Evolutionary conservation across 192 early-diverging fungal genomes (phyloP), one percentile per base, ranked within the genome.

Genomic region (Coemansia pectinata): DNA sequence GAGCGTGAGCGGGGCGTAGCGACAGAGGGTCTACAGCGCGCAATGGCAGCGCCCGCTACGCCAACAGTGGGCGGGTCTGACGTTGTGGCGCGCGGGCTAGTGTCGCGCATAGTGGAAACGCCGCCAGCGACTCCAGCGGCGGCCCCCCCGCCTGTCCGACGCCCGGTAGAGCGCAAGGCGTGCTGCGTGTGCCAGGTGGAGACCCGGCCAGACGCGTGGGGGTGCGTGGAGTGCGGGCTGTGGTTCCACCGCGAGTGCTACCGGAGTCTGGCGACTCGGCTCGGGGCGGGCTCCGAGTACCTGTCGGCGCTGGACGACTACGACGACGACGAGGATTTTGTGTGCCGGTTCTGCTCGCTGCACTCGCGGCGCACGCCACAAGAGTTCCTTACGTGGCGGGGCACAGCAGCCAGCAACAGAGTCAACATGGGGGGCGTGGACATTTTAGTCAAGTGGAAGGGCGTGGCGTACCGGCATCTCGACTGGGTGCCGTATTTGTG

Each of bases 401-500:
- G 36, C 57, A 17, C 31, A 57, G 53, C 31, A 9, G 23, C 50
- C 21, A 31, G 48, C 14, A 1, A 8, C 11, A n/a, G 33, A 14
- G 57, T n/a, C 17, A 14, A 31, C 9, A 15, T 48, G 9, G 33
- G 44, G 14, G 55, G 6, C 2, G 69, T 71, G 14, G 73, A 81
- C 23, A 62, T 76, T 17, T 4, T 64, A 4, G 66, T 81, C 44
- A 81, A 81, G 36, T 81, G 73, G 73, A 55, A 27, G 23, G 52
- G 42, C 31, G 34, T 50, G n/a, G 72, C 78, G 44, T 76, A 69
- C 42, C 73, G 78, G n/a, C 78, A 76, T 25, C 31, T 81, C 5
- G 63, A 50, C 25, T 81, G 78, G 78, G 78, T 76, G 53, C 74
- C 78, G 31, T 59, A 68, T n/a, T 50, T 62, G 6, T 81, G 78